Base-by-base conservation (phyloP, 2,329 filamentous ascomycete species). In the Fusarium sp. region DNA sequence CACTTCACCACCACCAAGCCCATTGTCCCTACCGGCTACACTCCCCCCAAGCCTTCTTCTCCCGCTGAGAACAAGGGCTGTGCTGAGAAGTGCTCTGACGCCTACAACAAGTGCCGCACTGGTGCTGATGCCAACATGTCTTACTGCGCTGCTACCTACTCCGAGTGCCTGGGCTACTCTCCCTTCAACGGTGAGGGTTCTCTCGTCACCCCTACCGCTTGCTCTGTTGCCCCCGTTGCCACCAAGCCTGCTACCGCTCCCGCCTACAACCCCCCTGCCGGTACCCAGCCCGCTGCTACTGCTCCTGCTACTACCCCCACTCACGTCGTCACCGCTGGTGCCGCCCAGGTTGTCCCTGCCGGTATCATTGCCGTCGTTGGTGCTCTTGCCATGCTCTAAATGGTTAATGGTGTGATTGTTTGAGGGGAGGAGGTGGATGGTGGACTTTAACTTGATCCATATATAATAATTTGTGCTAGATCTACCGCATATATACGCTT, bases 311-410 rank as follows among this genome's bases (percentile, higher is more conserved):
- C 50, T 26, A 59, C 59, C 32, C 59, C 41, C 22, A 63, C 74
- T 38, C 32, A 50, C 11, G 50, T 66, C 30, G 63, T 76, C 36
- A 70, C 68, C 44, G 69, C 68, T 26, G 78, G 62, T 34, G 76
- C 77, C 26, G 75, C 73, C 9, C 66, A 63, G 52, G 44, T 78
- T 28, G 57, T 61, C 45, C 77, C 78, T 36, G 73, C 64, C 36
- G 66, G 77, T 52, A 60, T 78, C 36, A 42, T 79, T 13, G 57
- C 79, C 26, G 72, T 78, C 32, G 67, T 79, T n/a, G 78, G 77
- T 54, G 73, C 73, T 28, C 28, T 78, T 47, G 76, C 74, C 44
- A 64, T 80, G 39, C 66, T 80, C 39, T 79, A 79, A 70, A 54
- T 44, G 45, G 28, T 32, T 14, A 1, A 17, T 9, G 56, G 32